Evolutionary conservation across 495 filamentous ascomycete genomes (phyloP), one percentile per base, ranked within the genome.

Genomic region (Podospora appendiculata): DNA sequence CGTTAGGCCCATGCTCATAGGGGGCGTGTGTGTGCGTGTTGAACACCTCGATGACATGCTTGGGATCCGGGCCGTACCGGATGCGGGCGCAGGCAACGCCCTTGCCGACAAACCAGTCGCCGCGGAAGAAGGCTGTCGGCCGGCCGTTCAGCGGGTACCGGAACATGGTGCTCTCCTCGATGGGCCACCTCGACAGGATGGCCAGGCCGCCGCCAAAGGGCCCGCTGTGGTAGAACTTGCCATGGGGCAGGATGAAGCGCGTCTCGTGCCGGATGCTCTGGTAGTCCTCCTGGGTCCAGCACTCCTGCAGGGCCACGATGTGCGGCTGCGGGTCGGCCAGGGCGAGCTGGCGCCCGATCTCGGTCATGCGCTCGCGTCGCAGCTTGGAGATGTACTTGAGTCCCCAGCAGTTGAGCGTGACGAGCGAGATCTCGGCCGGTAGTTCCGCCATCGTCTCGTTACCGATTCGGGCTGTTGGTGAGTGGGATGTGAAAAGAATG

Each of bases 371-470:
- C 62, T 87, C 88, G 58, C 77, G 73, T 50, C 92, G 89, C 57
- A 86, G 77, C 59, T 84, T 85, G 54, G 90, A 81, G 58, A 96
- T 75, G 70, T 82, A 93, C 67, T 95, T 93, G 50, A 97, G 81
- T 41, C 93, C 93, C 90, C 93, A 96, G 81, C 89, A 94, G 66
- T 98, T 98, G 64, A 94, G 82, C 4, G 87, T 88, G 61, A 96
- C 71, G 50, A 96, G 73, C 52, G 84, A 84, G 60, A 96, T 82
- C 48, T 79, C 72, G 18, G 67, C 66, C 25, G 73, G 74, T 40
- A 63, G 48, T 63, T 51, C 60, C 11, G 65, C 66, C 70, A 70
- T 73, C 45, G n/a, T n/a, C 46, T 57, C 47, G 25, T 14, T 25
- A 25, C 5, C 5, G 25, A 25, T 25, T 5, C 5, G 25, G 25